Base-by-base conservation (phyloP, 345 rosid genomes). In the Geranium rotundifolium region DNA sequence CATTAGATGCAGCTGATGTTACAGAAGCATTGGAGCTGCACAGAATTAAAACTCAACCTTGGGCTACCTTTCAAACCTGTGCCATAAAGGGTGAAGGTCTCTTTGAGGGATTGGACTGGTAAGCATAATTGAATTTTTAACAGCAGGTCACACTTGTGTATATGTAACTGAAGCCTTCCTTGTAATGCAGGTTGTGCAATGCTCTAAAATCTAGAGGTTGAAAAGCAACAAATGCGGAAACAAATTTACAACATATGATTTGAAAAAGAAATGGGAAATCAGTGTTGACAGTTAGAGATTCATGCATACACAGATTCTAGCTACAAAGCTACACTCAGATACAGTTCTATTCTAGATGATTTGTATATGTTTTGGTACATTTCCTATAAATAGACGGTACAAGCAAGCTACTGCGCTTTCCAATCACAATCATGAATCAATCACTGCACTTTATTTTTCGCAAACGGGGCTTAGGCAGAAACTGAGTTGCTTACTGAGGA, bases 161-260 rank as follows among this genome's bases (percentile, higher is more conserved):
- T 12, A 12, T 46, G 52, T 46, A 12, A 46, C 52, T 7, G 52
- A 7, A 46, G 15, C 52, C 52, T 54, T 30, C 62, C 64, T 63
- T 37, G 29, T 18, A 62, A 46, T 71, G 77, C 80, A 84, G 89
- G 89, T 73, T 84, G 76, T 76, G 89, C 66, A 84, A 75, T 66
- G 12, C 16, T 46, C 15, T 14, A 46, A 46, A 14, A 46, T 10
- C 8, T 46, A 5, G 16, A 46, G 14, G 46, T 37, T 6, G 9
- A 37, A 37, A 4, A 37, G 46, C 46, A 5, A 37, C 15, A 46
- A 46, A 7, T 9, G 52, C 3, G 46, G 2, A 69, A 63, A 54
- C 58, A 68, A 64, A 81, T 78, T 69, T 81, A 82, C 82, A 82
- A 60, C 76, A 67, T 66, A 29, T 19, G 18, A 19, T 23, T 23